Conservation (phyloP, 2,329 filamentous ascomycete genomes). For the Talaromyces islandicus region DNA sequence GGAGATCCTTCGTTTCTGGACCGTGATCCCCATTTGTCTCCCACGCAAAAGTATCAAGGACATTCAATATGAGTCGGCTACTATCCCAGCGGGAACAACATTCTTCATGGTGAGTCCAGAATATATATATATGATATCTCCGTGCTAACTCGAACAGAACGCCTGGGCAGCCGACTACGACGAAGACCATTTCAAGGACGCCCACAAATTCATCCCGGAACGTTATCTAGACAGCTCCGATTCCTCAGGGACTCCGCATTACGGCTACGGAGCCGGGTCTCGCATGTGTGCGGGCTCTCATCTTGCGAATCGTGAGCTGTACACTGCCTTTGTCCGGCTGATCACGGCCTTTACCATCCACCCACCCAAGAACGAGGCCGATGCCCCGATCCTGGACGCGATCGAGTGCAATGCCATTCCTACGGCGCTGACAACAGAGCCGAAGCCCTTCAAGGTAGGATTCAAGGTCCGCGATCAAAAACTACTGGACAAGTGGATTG, state of each 20-base stretch:
- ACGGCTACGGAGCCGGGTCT: constrained; percentile 57
- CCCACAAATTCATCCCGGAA: constrained; percentile 61
- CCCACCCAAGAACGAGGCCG: constrained; percentile 39
- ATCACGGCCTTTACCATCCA: constrained; percentile 54
- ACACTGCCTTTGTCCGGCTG: constrained; percentile 54
- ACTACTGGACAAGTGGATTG: constrained; percentile 48
- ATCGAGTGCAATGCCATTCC: constrained; percentile 54
- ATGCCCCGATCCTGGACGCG: constrained; percentile 50
- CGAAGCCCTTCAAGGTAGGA: constrained; percentile 57
- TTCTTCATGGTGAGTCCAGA: constrained; percentile 62
- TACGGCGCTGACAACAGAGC: constrained; percentile 56
- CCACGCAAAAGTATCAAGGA: constrained; percentile 67
- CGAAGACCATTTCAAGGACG: constrained; percentile 58
- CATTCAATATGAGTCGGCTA: constrained; percentile 60
- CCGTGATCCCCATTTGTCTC: constrained; percentile 72
- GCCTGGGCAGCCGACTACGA: constrained; percentile 73
- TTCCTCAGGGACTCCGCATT: constrained; percentile 52
- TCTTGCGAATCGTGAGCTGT: constrained; percentile 59
- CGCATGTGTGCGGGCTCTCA: constrained; percentile 61
- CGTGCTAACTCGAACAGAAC: constrained; percentile 41
- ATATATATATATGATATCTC: neutral
- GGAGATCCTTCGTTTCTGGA: constrained; percentile 72
- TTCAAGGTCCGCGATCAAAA: constrained; percentile 45
- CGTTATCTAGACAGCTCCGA: constrained; percentile 56
- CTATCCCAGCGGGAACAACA: constrained; percentile 68